Evolutionary conservation across 306 rosid species (phyloP).

Genomic region (Vigna angularis): DNA sequence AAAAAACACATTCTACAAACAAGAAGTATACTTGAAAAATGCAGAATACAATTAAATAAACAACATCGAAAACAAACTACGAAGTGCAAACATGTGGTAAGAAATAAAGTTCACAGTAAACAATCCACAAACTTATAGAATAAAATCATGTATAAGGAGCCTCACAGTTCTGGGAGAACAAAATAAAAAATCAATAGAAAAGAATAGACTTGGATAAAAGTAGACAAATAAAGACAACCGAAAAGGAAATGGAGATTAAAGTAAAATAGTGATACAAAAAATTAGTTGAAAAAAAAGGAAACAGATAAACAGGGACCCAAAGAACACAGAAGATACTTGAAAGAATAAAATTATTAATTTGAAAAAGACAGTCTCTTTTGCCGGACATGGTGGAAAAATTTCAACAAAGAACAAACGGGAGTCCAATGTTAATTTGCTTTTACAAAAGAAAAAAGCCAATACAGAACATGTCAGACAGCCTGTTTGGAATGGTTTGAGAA

Average conservation of each 20-base stretch:
- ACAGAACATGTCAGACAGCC: no score
- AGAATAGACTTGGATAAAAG: not conserved
- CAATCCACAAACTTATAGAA: not conserved
- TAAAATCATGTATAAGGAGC: not conserved
- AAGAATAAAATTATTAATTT: not conserved
- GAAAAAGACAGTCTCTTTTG: not conserved
- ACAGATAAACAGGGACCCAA: not conserved
- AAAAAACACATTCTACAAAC: not conserved
- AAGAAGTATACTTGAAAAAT: not conserved
- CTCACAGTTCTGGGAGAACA: not conserved
- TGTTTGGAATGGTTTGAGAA: not conserved
- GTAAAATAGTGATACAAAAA: not conserved
- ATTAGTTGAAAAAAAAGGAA: not conserved
- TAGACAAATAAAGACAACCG: not conserved
- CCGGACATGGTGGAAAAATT: not conserved
- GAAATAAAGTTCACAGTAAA: not conserved
- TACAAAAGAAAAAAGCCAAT: not conserved
- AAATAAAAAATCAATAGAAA: not conserved
- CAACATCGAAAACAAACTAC: not conserved
- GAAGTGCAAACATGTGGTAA: not conserved
- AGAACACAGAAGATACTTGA: not conserved
- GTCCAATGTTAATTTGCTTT: not conserved
- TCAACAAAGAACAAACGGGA: not conserved
- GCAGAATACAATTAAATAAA: not conserved
- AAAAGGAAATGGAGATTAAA: not conserved